These are phyloP conservation scores for Lachnellula occidentalis DNA, from an alignment of 2,329 filamentous ascomycete genomes.

Conservation along the genomic window DNA sequence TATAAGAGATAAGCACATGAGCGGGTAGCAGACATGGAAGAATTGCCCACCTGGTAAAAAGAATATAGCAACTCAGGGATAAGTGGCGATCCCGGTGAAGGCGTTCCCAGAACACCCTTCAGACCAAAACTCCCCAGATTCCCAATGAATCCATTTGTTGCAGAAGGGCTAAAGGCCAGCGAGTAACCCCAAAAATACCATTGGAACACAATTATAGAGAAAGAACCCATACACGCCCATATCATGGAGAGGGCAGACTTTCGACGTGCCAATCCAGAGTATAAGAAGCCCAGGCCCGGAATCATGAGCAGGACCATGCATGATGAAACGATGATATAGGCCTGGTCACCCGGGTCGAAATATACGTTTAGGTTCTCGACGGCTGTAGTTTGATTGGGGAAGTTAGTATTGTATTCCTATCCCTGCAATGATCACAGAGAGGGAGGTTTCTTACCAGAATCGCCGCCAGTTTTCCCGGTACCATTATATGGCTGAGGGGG, in stretches of 20 bases:
- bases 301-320: conserved; percentile 97
- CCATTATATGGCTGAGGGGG: conserved; percentile 57
- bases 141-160: conserved; percentile 86
- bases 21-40: neutral
- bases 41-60: conserved; percentile 71
- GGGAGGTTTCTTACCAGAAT: conserved; percentile 29
- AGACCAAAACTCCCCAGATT: conserved; percentile 86
- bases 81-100: conserved; percentile 83
- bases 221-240: conserved; percentile 94
- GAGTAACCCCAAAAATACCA: conserved; percentile 99
- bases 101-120: conserved; percentile 72
- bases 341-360: conserved; percentile 86
- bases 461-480: conserved; percentile 38
- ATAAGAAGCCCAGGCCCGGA: conserved; percentile 93
- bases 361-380: conserved; percentile 91
- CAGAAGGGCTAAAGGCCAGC: conserved; percentile 77
- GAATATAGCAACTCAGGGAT: conserved; percentile 87
- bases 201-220: conserved; percentile 88
- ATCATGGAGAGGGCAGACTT: conserved; percentile 97
- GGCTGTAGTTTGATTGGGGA: conserved; percentile 42
- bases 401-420: conserved; percentile 1
- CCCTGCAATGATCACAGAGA: neutral
- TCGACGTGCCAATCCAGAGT: conserved; percentile 92
- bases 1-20: conserved; percentile 34
- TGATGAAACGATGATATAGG: conserved; percentile 83